A percentile compares a stretch with the other conserved stretches of the same genome.
phyloP scores from a whole-genome alignment of 306 rosid genomes.

The Castanopsis chinensis region DNA sequence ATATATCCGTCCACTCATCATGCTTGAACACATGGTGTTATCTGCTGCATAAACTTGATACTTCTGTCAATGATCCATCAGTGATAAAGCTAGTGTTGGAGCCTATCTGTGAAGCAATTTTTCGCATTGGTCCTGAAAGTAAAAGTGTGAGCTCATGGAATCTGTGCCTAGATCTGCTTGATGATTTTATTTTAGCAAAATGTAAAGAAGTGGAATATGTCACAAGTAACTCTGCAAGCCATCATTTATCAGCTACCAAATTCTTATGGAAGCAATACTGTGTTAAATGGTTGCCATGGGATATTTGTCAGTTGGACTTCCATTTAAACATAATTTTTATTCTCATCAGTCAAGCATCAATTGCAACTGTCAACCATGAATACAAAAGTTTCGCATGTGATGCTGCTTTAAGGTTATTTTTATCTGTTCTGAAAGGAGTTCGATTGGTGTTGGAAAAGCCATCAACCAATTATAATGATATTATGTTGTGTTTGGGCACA shows the following conservation, averaged over 20 bases:
- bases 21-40: conserved; percentile 83
- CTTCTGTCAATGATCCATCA: conserved; percentile 48
- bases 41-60: conserved; percentile 72
- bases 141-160: conserved; percentile 61
- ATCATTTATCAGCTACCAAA: conserved; percentile 26
- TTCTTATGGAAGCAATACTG: conserved; percentile 55
- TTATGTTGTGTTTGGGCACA: conserved; percentile 48
- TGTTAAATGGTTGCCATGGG: conserved; percentile 79
- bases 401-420: conserved; percentile 53
- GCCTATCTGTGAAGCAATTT: conserved; percentile 65
- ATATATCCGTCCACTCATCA: conserved; percentile 63
- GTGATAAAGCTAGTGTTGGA: conserved; percentile 47
- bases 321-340: conserved; percentile 51
- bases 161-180: conserved; percentile 53
- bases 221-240: conserved; percentile 21
- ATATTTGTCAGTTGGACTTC: conserved; percentile 62
- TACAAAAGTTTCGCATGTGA: conserved; percentile 48
- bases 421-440: conserved; percentile 65
- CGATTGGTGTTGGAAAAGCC: conserved; percentile 48
- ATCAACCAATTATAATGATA: conserved; percentile 48
- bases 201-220: conserved; percentile 33
- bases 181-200: conserved; percentile 56
- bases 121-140: conserved; percentile 55
- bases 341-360: conserved; percentile 52
- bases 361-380: conserved; percentile 36